Conservation (phyloP, 78 protist genomes). For the Planoprotostelium fungivorum region DNA sequence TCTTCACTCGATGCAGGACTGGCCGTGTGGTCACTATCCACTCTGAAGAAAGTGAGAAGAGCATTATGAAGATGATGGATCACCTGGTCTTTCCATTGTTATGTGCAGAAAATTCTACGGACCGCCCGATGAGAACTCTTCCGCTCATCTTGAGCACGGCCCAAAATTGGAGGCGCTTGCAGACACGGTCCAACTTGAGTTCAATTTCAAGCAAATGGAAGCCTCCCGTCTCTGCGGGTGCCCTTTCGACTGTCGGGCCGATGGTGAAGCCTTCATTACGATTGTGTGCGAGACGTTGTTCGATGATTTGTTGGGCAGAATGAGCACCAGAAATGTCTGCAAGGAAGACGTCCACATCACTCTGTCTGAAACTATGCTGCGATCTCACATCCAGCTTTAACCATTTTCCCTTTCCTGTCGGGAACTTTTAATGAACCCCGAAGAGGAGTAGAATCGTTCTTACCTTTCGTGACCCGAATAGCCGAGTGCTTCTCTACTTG, state of each 20-base stretch:
- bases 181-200: background rate
- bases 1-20: background rate
- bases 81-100: conserved; percentile 6
- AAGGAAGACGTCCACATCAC: background rate
- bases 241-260: background rate
- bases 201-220: background rate
- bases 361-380: background rate
- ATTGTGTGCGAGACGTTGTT: background rate
- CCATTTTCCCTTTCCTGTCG: background rate
- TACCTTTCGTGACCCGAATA: background rate
- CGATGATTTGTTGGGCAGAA: background rate
- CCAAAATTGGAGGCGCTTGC: background rate
- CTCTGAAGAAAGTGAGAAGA: background rate
- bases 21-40: background rate
- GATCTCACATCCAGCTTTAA: background rate
- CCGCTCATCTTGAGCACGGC: background rate
- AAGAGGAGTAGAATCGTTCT: too few relatives aligned
- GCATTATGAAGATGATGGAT: background rate
- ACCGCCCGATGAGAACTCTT: background rate
- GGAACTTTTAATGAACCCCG: too few relatives aligned
- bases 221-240: background rate
- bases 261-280: background rate
- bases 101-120: background rate
- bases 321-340: background rate
- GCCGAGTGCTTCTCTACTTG: background rate